Conservation (phyloP, 345 rosid species). For the Eucalyptus regnans region DNA sequence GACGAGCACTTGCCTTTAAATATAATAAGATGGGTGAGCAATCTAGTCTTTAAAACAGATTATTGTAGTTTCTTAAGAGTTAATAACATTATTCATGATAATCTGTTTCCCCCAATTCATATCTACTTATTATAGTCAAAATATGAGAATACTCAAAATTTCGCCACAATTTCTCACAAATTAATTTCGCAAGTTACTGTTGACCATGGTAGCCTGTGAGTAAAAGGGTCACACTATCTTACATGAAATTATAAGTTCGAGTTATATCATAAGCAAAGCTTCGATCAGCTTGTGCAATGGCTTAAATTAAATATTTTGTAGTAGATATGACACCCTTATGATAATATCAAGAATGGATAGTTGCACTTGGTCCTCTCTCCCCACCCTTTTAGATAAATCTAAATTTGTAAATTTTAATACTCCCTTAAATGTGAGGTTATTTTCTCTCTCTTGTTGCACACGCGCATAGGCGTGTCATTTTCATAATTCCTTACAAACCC, state of each 20-base stretch:
- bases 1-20: background rate
- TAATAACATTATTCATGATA: background rate
- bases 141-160: background rate
- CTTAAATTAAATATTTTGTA: background rate
- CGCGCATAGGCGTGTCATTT: background rate
- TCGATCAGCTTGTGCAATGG: background rate
- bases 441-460: background rate
- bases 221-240: background rate
- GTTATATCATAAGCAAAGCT: background rate
- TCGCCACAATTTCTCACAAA: background rate
- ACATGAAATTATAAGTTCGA: background rate
- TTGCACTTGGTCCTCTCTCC: background rate
- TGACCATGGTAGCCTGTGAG: rapidly evolving
- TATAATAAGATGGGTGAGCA: background rate
- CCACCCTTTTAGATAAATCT: background rate
- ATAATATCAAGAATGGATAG: background rate
- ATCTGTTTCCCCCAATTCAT: background rate
- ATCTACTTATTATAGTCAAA: background rate
- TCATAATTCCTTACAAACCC: background rate
- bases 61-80: background rate
- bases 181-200: background rate
- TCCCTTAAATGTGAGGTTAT: background rate
- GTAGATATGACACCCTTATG: background rate
- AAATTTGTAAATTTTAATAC: background rate
- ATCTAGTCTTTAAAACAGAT: background rate